Evolutionary conservation across 768 basidiomycete genomes (phyloP).

Genomic region (Termitomyces sp.): DNA sequence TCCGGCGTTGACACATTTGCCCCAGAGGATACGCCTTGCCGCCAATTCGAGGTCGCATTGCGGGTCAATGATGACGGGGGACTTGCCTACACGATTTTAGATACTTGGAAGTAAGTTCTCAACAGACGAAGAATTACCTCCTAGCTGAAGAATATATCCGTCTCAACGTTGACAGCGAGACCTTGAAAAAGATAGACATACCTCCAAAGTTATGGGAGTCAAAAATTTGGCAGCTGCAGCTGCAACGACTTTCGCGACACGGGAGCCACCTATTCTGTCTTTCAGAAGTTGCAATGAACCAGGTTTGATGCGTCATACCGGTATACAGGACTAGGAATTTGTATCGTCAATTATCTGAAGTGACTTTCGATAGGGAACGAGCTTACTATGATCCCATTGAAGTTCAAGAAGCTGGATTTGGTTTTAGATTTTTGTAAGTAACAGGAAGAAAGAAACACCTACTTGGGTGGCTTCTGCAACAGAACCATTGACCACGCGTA

Average conservation of each 20-base stretch:
- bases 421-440: background rate
- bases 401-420: conserved; percentile 57
- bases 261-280: conserved; percentile 34
- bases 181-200: background rate
- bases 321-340: conserved; percentile 53
- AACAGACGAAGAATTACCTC: conserved; percentile 19
- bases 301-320: conserved; percentile 28
- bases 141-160: conserved; percentile 34
- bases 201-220: conserved; percentile 56
- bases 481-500: conserved; percentile 66
- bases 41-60: conserved; percentile 58
- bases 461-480: conserved; percentile 57
- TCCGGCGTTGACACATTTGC: conserved; percentile 73
- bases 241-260: conserved; percentile 63
- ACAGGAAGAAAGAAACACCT: background rate
- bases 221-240: conserved; percentile 72
- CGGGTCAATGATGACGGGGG: conserved; percentile 70
- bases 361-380: background rate
- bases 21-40: conserved; percentile 75
- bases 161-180: background rate
- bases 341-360: background rate
- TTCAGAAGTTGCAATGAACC: background rate
- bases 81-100: conserved; percentile 42
- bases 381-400: conserved; percentile 53
- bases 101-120: background rate